Evolutionary conservation across 176 grass and related monocot genomes (phyloP).

Genomic region (Carex kokanica): DNA sequence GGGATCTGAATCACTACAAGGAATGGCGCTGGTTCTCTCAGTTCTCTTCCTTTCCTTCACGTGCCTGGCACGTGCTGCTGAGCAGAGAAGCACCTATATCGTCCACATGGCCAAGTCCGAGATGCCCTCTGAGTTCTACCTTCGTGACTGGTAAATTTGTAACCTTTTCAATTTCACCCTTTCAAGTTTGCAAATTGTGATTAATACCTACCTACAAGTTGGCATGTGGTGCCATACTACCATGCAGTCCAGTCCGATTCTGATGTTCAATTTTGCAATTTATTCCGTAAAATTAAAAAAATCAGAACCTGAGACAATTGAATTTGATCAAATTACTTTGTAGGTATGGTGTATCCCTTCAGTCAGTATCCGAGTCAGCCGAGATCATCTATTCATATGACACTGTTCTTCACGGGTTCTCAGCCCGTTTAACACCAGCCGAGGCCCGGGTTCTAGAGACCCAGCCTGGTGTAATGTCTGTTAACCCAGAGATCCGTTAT

Average conservation of each 20-base stretch:
- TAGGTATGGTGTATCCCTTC: conserved; percentile 71
- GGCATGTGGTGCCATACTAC: background rate
- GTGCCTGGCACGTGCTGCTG: conserved; percentile 10
- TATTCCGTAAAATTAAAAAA: background rate
- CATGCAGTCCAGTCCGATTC: background rate
- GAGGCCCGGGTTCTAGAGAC: conserved; percentile 55
- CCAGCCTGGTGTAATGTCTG: conserved; percentile 57
- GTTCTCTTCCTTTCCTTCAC: conserved; percentile 17
- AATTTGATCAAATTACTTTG: conserved; percentile 4
- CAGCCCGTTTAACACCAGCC: conserved; percentile 52
- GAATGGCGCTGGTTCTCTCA: conserved; percentile 17
- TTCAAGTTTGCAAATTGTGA: conserved; percentile 10
- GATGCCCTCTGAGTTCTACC: conserved; percentile 63
- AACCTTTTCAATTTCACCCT: background rate
- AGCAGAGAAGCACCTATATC: conserved; percentile 61
- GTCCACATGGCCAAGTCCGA: conserved; percentile 64
- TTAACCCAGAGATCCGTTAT: conserved; percentile 78
- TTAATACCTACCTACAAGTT: background rate
- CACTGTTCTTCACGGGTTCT: conserved; percentile 77
- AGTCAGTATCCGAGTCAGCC: conserved; percentile 60
- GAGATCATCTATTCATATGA: conserved; percentile 75
- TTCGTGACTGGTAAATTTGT: conserved; percentile 36
- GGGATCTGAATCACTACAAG: conserved; percentile 14
- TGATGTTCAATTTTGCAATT: conserved; percentile 7
- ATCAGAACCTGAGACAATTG: background rate